phyloP scores from a whole-genome alignment of 2,329 filamentous ascomycete genomes.

The Cladosporium cucumerinum region DNA sequence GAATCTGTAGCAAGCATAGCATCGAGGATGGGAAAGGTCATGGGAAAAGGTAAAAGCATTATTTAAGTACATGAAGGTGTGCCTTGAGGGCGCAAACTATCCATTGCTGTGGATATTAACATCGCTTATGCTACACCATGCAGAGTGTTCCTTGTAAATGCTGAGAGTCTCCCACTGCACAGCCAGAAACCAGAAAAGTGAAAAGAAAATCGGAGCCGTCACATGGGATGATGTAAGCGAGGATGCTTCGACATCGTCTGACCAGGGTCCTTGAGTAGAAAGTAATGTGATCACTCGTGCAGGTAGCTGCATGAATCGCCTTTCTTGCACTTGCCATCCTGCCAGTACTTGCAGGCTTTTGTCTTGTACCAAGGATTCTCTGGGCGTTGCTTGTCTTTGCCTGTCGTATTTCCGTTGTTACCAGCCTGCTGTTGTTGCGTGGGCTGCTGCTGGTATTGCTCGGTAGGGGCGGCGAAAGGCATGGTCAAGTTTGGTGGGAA shows the following conservation, averaged over 20 bases:
- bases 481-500: constrained; percentile 11
- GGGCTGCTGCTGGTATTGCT: constrained; percentile 16
- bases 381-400: constrained; percentile 20
- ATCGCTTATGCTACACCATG: background rate
- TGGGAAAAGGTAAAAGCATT: background rate
- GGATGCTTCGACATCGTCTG: background rate
- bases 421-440: constrained; percentile 21
- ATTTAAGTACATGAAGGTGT: constrained; percentile 1
- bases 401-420: constrained; percentile 6
- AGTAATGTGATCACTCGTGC: constrained; percentile 27
- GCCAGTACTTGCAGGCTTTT: constrained; percentile 51
- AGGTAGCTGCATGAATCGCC: constrained; percentile 33
- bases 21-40: background rate
- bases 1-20: background rate
- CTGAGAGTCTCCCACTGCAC: background rate
- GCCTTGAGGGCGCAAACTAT: background rate
- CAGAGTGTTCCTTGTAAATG: background rate
- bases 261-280: background rate
- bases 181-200: background rate
- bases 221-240: background rate
- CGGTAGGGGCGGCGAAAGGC: background rate
- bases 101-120: background rate
- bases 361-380: constrained; percentile 33
- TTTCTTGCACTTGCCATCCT: constrained; percentile 53
- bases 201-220: background rate